These are phyloP conservation scores for Cyberlindnera americana DNA, from an alignment of 805 yeast species.

Conservation along the genomic window DNA sequence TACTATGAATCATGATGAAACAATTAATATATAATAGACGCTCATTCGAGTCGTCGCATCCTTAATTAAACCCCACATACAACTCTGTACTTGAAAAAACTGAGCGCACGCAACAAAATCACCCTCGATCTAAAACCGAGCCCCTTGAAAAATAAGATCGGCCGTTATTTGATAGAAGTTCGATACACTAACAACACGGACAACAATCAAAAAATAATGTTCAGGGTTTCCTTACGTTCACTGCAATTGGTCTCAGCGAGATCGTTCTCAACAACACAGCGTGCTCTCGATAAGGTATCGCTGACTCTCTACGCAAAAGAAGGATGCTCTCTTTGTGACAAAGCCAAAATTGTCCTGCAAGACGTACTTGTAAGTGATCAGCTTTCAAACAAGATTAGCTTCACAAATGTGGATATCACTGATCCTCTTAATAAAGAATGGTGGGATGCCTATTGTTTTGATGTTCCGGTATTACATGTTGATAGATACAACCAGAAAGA, in stretches of 20 bases:
- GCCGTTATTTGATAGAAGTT: no score
- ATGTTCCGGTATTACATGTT: constrained; percentile 74
- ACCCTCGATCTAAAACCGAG: no score
- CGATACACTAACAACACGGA: no score
- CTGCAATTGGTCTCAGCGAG: neutral
- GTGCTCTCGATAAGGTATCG: constrained; percentile 18
- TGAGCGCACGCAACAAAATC: no score
- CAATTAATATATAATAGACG: no score
- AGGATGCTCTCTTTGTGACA: constrained; percentile 65
- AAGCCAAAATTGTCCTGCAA: constrained; percentile 51
- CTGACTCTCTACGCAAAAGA: constrained; percentile 66
- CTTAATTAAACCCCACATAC: no score
- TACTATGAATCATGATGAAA: constrained; percentile 2
- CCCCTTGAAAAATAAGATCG: no score
- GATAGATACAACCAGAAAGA: constrained; percentile 44
- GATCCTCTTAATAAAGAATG: constrained; percentile 55
- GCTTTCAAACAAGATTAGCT: constrained; percentile 28
- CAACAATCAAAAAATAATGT: neutral
- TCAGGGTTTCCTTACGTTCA: neutral
- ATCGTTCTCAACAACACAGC: constrained; percentile 1
- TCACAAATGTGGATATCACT: constrained; percentile 54
- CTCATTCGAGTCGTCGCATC: no score
- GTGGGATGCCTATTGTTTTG: constrained; percentile 73
- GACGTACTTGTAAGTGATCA: constrained; percentile 35
- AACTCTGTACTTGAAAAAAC: no score